Evolutionary conservation across 2,329 filamentous ascomycete species (phyloP), one percentile per base, ranked within the genome.

Genomic region (Gaeumannomyces sp.): DNA sequence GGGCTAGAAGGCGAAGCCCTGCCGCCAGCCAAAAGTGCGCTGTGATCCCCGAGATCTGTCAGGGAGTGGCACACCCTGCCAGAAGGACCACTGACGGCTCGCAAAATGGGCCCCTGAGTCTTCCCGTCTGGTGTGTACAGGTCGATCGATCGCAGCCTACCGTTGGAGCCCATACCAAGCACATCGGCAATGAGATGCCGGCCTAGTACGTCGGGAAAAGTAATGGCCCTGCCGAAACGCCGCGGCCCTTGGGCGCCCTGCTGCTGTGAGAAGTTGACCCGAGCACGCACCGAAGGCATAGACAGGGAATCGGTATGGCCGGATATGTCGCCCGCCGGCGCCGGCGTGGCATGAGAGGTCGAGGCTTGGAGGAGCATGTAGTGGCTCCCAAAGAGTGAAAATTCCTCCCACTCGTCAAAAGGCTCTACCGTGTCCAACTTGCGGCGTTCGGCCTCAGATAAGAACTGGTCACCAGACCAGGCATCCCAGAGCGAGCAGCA

Each of bases 331-430:
- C 56, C 60, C 31, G 60, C 3, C 22, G 60, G 68, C 50, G 4
- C 19, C 53, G 4, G 4, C 25, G 61, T 63, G 35, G 45, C 7
- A 10, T n/a, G 58, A n/a, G 10, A 67, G 33, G 68, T 85, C 58
- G 78, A 82, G 19, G 92, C 91, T 62, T 86, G 80, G 11, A 96
- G 80, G 59, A 97, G 77, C 70, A 93, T 90, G 75, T 97, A 96
- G 75, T 97, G 93, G 45, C 88, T 87, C 2, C 85, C 87, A 74
- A 96, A 97, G 0, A 97, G 79, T 2, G 90, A 88, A 72, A 97
- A 93, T 71, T 97, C 94, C 75, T 98, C 94, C 92, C 92, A 97
- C 76, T 97, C 93, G 74, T 98, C 94, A 72, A 98, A 97, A 0
- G 89, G 87, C 72, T 97, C 94, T 22, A 93, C 76, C 0, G 78